Conservation (phyloP, 2,329 filamentous ascomycete species). For the Sporothrix phasma region DNA sequence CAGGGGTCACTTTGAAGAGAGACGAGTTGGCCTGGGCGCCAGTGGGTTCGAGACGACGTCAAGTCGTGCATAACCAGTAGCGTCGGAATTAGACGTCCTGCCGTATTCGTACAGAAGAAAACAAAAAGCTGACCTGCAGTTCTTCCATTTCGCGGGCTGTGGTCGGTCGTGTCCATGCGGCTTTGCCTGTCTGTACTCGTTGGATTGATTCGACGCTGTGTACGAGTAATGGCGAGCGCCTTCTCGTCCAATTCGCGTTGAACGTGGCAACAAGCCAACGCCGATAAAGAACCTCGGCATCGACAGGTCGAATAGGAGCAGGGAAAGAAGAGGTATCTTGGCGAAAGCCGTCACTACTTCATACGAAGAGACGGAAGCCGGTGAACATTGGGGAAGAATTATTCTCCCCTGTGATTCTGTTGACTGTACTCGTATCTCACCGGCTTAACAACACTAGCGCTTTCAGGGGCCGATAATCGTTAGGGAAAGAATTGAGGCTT, state of each 20-base stretch:
- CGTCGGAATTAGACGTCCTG: neutral
- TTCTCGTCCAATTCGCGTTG: neutral
- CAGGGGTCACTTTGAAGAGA: neutral
- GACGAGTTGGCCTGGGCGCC: neutral
- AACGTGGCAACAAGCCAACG: neutral
- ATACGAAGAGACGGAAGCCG: neutral
- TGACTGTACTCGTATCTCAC: neutral
- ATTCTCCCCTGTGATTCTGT: neutral
- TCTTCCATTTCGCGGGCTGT: neutral
- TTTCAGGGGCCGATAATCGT: neutral
- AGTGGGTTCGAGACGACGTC: neutral
- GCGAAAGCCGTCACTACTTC: neutral
- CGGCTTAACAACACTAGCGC: too few species aligned
- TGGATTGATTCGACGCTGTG: too few species aligned
- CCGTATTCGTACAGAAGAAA: constrained; percentile 1
- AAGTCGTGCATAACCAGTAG: neutral
- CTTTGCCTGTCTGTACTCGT: neutral
- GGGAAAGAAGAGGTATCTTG: neutral
- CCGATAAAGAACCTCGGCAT: neutral
- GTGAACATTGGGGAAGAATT: neutral
- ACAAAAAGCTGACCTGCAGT: neutral
- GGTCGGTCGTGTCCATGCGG: too few species aligned
- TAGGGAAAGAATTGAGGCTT: neutral
- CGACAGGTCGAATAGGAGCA: neutral
- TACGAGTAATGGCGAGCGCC: too few species aligned